Evolutionary conservation across 2,329 filamentous ascomycete species (phyloP).

Genomic region (Aschersonia sp.): DNA sequence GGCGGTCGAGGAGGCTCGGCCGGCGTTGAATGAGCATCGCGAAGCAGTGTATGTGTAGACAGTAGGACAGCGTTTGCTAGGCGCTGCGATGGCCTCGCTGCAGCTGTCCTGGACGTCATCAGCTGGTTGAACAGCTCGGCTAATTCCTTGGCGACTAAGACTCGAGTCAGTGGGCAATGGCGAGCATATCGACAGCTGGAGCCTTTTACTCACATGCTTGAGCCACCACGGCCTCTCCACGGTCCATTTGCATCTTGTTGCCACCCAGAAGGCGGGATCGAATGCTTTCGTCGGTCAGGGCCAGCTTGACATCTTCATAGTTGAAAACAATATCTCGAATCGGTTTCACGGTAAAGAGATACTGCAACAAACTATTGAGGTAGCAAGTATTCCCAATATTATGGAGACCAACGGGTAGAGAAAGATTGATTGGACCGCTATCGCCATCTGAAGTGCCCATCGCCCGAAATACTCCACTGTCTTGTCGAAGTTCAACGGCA

Average conservation of each 20-base stretch:
- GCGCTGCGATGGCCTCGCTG: constrained; percentile 58
- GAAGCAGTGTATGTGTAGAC: constrained; percentile 25
- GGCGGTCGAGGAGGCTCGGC: constrained; percentile 22
- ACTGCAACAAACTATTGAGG: constrained; percentile 90
- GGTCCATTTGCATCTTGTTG: constrained; percentile 32
- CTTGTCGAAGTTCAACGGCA: constrained; percentile 10
- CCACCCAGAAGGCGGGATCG: constrained; percentile 62
- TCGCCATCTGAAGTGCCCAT: constrained; percentile 1
- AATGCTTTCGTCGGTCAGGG: constrained; percentile 48
- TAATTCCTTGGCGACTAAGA: constrained; percentile 61
- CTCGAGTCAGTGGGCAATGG: constrained; percentile 19
- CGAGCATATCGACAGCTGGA: background rate
- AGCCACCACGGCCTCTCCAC: constrained; percentile 46
- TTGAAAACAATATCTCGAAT: constrained; percentile 69
- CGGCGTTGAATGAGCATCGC: constrained; percentile 12
- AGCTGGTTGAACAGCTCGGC: constrained; percentile 56
- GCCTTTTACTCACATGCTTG: constrained; percentile 53
- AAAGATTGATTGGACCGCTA: constrained; percentile 16
- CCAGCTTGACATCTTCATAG: constrained; percentile 57
- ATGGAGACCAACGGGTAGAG: constrained; percentile 69
- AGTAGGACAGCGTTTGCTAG: constrained; percentile 70
- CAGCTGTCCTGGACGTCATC: constrained; percentile 44
- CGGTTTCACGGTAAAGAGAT: constrained; percentile 78
- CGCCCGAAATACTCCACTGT: constrained; percentile 5
- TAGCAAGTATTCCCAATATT: constrained; percentile 99